Percentiles rank a stretch among this genome's conserved stretches.
Evolutionary conservation across 257 asterid genomes (phyloP).

Genomic region (Capsicum rhomboideum): DNA sequence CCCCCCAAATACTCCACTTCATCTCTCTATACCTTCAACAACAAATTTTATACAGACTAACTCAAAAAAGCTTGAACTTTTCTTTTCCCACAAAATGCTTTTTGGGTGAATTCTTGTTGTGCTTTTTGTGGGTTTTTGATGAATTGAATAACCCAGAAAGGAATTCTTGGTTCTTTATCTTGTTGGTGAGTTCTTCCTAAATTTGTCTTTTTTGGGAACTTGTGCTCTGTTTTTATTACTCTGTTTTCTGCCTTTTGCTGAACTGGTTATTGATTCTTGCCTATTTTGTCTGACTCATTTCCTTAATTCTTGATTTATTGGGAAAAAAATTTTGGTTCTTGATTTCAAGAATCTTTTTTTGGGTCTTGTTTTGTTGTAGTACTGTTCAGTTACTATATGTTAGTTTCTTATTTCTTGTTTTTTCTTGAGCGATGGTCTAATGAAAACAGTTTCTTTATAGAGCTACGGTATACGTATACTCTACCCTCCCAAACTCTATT

Average conservation of each 20-base stretch:
- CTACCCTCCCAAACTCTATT: too few species aligned
- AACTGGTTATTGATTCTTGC: neutral
- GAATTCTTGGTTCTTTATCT: neutral
- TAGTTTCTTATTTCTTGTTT: too few species aligned
- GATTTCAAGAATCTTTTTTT: neutral
- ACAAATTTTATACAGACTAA: neutral
- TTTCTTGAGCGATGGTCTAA: too few species aligned
- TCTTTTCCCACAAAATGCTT: neutral
- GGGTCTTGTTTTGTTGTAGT: too few species aligned
- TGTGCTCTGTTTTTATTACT: neutral
- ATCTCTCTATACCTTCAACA: neutral
- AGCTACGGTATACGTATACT: too few species aligned
- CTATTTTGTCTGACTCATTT: neutral
- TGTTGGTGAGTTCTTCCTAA: neutral
- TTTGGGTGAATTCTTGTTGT: neutral
- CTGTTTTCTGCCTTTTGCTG: neutral
- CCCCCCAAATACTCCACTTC: neutral
- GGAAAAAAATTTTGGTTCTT: neutral
- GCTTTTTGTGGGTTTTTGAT: neutral
- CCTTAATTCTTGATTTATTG: neutral
- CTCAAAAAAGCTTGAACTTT: neutral
- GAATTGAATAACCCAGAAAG: neutral
- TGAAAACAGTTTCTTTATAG: too few species aligned
- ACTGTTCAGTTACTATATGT: too few species aligned
- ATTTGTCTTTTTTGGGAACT: neutral